phyloP scores from a whole-genome alignment of 176 grass and related monocot genomes.

The Miscanthus lutarioriparius region DNA sequence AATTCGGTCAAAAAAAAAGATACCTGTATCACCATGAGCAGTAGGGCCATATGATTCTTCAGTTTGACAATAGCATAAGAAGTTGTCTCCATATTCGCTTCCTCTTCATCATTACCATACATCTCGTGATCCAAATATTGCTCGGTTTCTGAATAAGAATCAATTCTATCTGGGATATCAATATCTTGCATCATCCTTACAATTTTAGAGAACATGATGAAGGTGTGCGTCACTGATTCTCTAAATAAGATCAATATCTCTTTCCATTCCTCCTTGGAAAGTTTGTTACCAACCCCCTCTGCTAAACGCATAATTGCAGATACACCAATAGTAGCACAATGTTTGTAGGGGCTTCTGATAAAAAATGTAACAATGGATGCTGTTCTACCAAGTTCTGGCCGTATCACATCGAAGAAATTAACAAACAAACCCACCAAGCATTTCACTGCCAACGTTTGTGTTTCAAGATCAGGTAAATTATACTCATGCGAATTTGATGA shows the following conservation, averaged over 20 bases:
- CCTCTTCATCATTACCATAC: constrained; percentile 79
- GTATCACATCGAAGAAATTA: constrained; percentile 70
- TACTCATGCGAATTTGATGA: constrained; percentile 44
- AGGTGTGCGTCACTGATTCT: constrained; percentile 57
- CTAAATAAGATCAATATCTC: constrained; percentile 66
- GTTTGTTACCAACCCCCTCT: constrained; percentile 67
- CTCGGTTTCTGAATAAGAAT: constrained; percentile 71
- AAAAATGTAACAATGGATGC: constrained; percentile 63
- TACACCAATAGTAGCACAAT: constrained; percentile 79
- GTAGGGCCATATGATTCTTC: constrained; percentile 68
- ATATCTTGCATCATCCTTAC: constrained; percentile 85
- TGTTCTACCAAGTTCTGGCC: constrained; percentile 60
- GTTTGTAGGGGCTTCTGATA: constrained; percentile 79
- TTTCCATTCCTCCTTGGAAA: constrained; percentile 79
- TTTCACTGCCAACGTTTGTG: constrained; percentile 66
- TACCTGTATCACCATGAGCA: constrained; percentile 74
- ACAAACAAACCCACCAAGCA: constrained; percentile 81
- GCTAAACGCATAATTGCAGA: constrained; percentile 64
- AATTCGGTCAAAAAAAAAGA: constrained; percentile 11
- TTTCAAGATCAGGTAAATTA: constrained; percentile 67
- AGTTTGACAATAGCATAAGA: constrained; percentile 80
- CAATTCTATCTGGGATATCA: constrained; percentile 80
- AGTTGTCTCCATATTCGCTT: constrained; percentile 81
- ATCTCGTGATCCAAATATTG: constrained; percentile 86
- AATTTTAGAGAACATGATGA: constrained; percentile 64